Percentiles rank a stretch among this genome's conserved stretches.
phyloP scores from a whole-genome alignment of 371 early-diverging fungal genomes.

The Nematocida ausubeli region DNA sequence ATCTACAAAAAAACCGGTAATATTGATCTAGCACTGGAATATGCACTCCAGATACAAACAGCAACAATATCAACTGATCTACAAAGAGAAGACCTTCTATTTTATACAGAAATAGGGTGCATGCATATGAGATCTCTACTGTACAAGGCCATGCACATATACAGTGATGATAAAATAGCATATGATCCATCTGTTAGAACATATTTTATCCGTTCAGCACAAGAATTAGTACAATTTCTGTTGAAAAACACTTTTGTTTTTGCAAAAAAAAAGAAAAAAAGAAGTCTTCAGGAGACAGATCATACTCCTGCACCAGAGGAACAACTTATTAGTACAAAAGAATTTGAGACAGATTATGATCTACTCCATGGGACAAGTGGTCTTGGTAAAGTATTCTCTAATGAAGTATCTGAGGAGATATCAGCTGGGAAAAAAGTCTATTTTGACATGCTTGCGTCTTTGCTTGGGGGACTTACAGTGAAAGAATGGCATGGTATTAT shows the following conservation, averaged over 20 bases:
- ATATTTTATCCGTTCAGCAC: slow-evolving; percentile 20
- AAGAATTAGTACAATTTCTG: slow-evolving; percentile 32
- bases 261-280: slow-evolving; percentile 26
- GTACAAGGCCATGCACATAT: slow-evolving; percentile 38
- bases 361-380: slow-evolving; percentile 56
- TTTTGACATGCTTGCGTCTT: slow-evolving; percentile 34
- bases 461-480: slow-evolving; percentile 24
- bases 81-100: neutral
- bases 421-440: slow-evolving; percentile 1
- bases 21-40: slow-evolving; percentile 58
- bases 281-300: neutral
- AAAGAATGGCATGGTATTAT: slow-evolving; percentile 26
- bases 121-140: slow-evolving; percentile 22
- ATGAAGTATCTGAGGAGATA: neutral
- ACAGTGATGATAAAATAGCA: neutral
- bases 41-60: slow-evolving; percentile 38
- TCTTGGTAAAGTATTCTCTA: slow-evolving; percentile 24
- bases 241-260: slow-evolving; percentile 44
- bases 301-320: neutral
- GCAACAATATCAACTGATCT: neutral
- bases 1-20: slow-evolving; percentile 63
- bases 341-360: slow-evolving; percentile 55
- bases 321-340: slow-evolving; percentile 28
- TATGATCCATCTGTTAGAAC: neutral
- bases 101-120: slow-evolving; percentile 33